A percentile compares a stretch with the other conserved stretches of the same genome.
Conservation (phyloP, 768 basidiomycete genomes). For the Suillus brevipes region DNA sequence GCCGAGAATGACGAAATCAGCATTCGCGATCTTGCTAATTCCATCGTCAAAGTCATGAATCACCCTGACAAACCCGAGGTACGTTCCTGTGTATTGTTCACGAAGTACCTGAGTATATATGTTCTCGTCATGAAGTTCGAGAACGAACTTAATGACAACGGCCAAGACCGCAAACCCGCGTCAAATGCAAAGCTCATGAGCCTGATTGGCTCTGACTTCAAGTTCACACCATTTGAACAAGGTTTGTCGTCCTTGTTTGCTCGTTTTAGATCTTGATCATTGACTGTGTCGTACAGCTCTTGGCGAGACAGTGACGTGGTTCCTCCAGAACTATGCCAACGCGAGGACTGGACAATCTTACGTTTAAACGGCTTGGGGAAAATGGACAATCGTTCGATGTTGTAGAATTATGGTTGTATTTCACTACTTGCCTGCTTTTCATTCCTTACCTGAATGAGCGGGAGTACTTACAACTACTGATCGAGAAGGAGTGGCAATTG, state of each 20-base stretch:
- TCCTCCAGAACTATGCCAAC: conserved; percentile 74
- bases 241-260: conserved; percentile 44
- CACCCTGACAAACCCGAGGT: conserved; percentile 79
- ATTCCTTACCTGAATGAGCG: not conserved
- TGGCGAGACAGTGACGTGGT: conserved; percentile 81
- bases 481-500: not conserved
- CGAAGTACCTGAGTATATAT: not conserved
- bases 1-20: conserved; percentile 93
- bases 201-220: conserved; percentile 70
- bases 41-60: conserved; percentile 82
- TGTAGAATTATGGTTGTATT: not conserved
- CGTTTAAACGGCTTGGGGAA: not conserved
- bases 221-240: conserved; percentile 89
- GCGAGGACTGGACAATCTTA: conserved; percentile 57
- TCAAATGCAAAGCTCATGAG: conserved; percentile 83
- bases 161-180: conserved; percentile 95
- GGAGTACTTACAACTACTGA: not conserved
- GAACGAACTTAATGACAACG: conserved; percentile 64
- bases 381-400: not conserved
- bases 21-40: conserved; percentile 86
- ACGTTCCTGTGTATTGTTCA: not conserved
- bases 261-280: conserved; percentile 6
- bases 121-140: conserved; percentile 63
- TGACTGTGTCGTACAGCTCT: conserved; percentile 52
- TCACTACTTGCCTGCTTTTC: not conserved